phyloP scores from a whole-genome alignment of 257 asterid species.

The Salvia rosmarinus region DNA sequence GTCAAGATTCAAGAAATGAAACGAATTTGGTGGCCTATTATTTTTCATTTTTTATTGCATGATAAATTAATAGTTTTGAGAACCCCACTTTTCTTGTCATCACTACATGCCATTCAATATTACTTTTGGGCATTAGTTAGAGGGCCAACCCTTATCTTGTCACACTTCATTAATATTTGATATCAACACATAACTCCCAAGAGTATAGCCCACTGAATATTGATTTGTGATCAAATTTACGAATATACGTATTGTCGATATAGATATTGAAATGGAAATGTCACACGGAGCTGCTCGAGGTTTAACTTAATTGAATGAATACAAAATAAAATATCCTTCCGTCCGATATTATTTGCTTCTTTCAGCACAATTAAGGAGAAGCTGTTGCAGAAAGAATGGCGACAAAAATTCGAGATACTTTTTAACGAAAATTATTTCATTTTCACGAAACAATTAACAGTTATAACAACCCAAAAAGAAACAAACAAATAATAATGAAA shows the following conservation, averaged over 20 bases:
- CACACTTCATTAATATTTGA: slow-evolving; percentile 13
- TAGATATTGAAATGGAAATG: background rate
- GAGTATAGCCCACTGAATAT: background rate
- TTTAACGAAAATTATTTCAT: too few species aligned
- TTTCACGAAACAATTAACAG: too few species aligned
- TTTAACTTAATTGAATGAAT: too few species aligned
- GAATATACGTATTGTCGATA: background rate
- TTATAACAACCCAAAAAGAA: too few species aligned
- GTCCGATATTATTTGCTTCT: too few species aligned
- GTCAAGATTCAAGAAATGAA: slow-evolving; percentile 26
- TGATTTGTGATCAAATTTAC: background rate
- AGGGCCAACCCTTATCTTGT: slow-evolving; percentile 23
- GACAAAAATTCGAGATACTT: too few species aligned
- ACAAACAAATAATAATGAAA: too few species aligned
- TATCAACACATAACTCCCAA: slow-evolving; percentile 26
- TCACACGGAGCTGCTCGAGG: too few species aligned
- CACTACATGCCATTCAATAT: slow-evolving; percentile 10
- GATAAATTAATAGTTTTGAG: background rate
- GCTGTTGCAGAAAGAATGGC: too few species aligned
- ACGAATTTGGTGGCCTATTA: background rate
- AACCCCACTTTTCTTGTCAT: background rate
- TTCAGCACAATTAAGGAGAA: too few species aligned
- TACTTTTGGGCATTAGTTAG: slow-evolving; percentile 22
- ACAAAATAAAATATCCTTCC: too few species aligned
- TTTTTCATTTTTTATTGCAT: background rate